phyloP scores from a whole-genome alignment of 2,329 filamentous ascomycete species.

The Phaeophleospora eucalypticola region DNA sequence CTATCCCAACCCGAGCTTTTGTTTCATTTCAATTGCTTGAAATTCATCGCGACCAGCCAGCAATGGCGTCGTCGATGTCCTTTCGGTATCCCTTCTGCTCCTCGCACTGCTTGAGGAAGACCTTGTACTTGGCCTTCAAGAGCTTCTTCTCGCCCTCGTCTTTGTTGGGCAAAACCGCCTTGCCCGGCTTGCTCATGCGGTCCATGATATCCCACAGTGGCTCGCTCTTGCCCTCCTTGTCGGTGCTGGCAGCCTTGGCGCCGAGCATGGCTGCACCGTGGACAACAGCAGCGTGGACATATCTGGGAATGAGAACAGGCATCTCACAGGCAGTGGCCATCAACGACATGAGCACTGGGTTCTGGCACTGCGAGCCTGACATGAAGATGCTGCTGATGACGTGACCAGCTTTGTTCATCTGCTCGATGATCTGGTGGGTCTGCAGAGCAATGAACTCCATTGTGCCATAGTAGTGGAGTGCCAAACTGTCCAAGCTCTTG shows the following conservation, averaged over 20 bases:
- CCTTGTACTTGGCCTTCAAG: constrained; percentile 82
- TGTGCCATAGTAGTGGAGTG: constrained; percentile 88
- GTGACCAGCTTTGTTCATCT: constrained; percentile 90
- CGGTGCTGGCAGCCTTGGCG: constrained; percentile 88
- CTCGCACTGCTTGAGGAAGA: constrained; percentile 90
- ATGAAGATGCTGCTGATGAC: constrained; percentile 92
- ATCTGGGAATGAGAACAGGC: constrained; percentile 88
- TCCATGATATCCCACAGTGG: constrained; percentile 96
- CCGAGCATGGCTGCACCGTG: constrained; percentile 98
- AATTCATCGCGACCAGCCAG: constrained; percentile 29
- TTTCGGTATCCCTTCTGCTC: constrained; percentile 78
- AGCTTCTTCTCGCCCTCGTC: constrained; percentile 72
- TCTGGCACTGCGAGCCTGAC: constrained; percentile 97
- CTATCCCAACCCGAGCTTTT: background rate
- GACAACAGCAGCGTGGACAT: constrained; percentile 92
- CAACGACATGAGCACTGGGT: constrained; percentile 83
- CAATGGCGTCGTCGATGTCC: constrained; percentile 62
- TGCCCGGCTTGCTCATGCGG: constrained; percentile 90
- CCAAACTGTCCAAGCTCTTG: constrained; percentile 80
- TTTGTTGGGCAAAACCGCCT: constrained; percentile 69
- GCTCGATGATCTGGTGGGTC: constrained; percentile 88
- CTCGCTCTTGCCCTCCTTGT: constrained; percentile 73
- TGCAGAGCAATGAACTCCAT: constrained; percentile 99
- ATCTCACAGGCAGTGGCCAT: constrained; percentile 87
- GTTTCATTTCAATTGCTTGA: background rate